Conservation (phyloP, 352 stramenopile species). For the Phytophthora uliginosa region DNA sequence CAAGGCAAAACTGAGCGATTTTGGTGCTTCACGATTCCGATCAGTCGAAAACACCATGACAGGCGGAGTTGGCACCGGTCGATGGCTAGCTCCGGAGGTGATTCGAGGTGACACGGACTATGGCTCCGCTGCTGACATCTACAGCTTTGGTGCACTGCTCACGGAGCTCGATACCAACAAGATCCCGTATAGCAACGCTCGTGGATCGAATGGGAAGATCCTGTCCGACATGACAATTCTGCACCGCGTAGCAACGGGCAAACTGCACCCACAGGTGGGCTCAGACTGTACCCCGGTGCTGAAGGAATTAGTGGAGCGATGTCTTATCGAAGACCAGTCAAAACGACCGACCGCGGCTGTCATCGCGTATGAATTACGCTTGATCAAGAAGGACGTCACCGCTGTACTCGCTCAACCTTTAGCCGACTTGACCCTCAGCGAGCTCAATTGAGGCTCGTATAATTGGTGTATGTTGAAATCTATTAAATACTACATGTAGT, state of each 20-base stretch:
- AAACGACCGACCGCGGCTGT: slow-evolving; percentile 31
- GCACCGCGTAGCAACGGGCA: slow-evolving; percentile 43
- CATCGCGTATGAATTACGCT: slow-evolving; percentile 43
- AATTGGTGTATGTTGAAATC: slow-evolving; percentile 3
- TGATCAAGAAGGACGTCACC: slow-evolving; percentile 36
- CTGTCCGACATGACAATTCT: slow-evolving; percentile 48
- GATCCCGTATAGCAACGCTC: slow-evolving; percentile 49
- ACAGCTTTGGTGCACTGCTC: slow-evolving; percentile 57
- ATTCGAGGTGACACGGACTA: slow-evolving; percentile 43
- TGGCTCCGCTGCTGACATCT: slow-evolving; percentile 49
- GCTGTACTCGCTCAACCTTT: slow-evolving; percentile 1
- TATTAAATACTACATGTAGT: slow-evolving; percentile 4
- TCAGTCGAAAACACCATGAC: slow-evolving; percentile 50
- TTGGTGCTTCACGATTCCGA: slow-evolving; percentile 52
- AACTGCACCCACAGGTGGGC: slow-evolving; percentile 40
- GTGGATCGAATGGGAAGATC: slow-evolving; percentile 24
- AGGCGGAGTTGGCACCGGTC: slow-evolving; percentile 40
- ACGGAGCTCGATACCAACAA: slow-evolving; percentile 62
- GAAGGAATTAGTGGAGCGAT: slow-evolving; percentile 40
- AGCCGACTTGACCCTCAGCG: slow-evolving; percentile 21
- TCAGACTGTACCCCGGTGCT: slow-evolving; percentile 33
- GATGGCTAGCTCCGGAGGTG: slow-evolving; percentile 59
- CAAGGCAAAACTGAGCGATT: slow-evolving; percentile 57
- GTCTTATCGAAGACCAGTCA: slow-evolving; percentile 35
- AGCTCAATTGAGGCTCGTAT: slow-evolving; percentile 17